A percentile compares a stretch with the other conserved stretches of the same genome.
These are phyloP conservation scores for Rutidosis leptorrhynchoides DNA, from an alignment of 129 eudicot genomes.

Conservation along the genomic window DNA sequence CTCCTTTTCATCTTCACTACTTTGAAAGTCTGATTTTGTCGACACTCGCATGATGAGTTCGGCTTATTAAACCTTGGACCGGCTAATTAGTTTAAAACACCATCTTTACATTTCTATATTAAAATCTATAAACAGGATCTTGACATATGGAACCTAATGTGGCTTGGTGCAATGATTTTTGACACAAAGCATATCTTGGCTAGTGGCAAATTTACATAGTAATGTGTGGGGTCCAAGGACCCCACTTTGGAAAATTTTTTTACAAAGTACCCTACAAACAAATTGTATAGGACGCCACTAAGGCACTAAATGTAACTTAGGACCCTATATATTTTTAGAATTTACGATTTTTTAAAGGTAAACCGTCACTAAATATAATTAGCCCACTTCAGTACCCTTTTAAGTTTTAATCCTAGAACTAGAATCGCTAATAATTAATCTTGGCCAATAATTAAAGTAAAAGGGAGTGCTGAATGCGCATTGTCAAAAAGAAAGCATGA, in stretches of 20 bases:
- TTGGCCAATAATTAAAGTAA: not conserved
- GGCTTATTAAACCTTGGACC: not conserved
- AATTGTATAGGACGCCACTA: too few species aligned
- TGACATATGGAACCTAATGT: not conserved
- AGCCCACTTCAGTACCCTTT: too few species aligned
- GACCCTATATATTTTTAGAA: too few species aligned
- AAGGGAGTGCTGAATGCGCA: not conserved
- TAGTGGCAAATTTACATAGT: too few species aligned
- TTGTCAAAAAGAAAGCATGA: not conserved
- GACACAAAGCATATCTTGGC: not conserved
- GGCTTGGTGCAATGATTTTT: not conserved
- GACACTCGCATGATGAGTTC: slow-evolving; percentile 1
- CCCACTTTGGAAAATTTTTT: too few species aligned
- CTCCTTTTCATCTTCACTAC: not conserved
- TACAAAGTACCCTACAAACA: too few species aligned
- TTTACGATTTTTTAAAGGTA: too few species aligned
- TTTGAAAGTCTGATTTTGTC: not conserved
- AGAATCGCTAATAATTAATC: too few species aligned
- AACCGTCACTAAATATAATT: too few species aligned
- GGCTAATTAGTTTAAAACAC: not conserved
- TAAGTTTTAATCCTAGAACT: too few species aligned
- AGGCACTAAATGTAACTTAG: too few species aligned
- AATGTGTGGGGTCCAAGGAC: too few species aligned
- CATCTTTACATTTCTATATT: not conserved
- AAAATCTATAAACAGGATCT: not conserved